Conservation (phyloP, 495 filamentous ascomycete species). For the Friedmanniomyces endolithicus region DNA sequence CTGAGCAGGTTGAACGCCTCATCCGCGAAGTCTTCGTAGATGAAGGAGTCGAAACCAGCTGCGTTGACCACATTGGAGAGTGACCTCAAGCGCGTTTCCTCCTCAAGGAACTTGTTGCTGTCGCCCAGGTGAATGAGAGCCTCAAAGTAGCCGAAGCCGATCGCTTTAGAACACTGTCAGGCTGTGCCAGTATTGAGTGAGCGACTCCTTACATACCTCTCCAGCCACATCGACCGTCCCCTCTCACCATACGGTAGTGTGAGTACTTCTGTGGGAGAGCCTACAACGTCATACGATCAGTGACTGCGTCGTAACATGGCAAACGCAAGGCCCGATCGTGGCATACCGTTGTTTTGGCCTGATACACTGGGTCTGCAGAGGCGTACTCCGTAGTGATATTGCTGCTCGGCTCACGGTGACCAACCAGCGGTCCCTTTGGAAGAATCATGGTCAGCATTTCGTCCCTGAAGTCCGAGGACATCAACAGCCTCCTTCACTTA, state of each 20-base stretch:
- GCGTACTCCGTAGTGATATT: conserved; percentile 79
- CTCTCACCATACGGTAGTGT: conserved; percentile 73
- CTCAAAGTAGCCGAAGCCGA: conserved; percentile 90
- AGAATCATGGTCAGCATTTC: conserved; percentile 9
- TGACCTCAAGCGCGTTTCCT: conserved; percentile 56
- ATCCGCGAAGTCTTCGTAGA: conserved; percentile 76
- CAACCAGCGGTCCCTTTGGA: conserved; percentile 66
- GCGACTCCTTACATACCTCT: conserved; percentile 53
- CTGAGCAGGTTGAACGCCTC: conserved; percentile 55
- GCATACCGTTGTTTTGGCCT: conserved; percentile 74
- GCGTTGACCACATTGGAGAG: conserved; percentile 57
- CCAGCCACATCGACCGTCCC: conserved; percentile 97
- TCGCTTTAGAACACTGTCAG: conserved; percentile 42
- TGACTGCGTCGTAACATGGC: background rate
- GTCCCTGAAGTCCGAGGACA: background rate
- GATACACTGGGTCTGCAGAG: conserved; percentile 73
- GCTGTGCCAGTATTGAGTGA: conserved; percentile 1
- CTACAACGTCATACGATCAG: conserved; percentile 33
- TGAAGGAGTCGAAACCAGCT: conserved; percentile 50
- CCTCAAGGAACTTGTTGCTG: conserved; percentile 48
- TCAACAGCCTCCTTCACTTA: conserved; percentile 19
- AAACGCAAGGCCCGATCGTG: background rate
- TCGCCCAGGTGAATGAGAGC: conserved; percentile 57
- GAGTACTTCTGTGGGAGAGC: conserved; percentile 72
- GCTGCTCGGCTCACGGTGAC: conserved; percentile 62